These are phyloP conservation scores for Fusarium robinianum DNA, from an alignment of 2,329 filamentous ascomycete genomes.

Conservation along the genomic window DNA sequence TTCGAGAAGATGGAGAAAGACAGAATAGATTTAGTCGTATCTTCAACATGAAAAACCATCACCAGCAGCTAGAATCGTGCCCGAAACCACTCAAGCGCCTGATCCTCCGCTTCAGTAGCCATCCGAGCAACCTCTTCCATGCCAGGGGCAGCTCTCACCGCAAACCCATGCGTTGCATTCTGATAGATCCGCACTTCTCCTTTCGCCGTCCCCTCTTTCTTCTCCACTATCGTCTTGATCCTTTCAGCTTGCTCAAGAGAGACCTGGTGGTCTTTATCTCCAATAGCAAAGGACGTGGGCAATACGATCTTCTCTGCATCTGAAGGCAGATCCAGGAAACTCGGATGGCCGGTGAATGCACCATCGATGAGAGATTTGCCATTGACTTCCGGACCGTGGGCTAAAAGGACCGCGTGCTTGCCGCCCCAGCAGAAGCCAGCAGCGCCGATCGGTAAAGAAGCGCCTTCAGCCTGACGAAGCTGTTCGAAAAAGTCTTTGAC, in stretches of 20 bases:
- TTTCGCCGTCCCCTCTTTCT: conserved; percentile 38
- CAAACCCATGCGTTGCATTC: conserved; percentile 49
- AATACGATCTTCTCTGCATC: conserved; percentile 52
- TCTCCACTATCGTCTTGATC: conserved; percentile 44
- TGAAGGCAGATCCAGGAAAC: conserved; percentile 49
- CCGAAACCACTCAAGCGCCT: conserved; percentile 43
- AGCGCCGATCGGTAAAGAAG: conserved; percentile 49
- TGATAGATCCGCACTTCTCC: conserved; percentile 47
- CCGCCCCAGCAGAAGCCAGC: conserved; percentile 69
- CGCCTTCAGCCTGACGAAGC: conserved; percentile 42
- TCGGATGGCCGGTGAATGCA: conserved; percentile 59
- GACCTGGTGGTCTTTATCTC: conserved; percentile 50
- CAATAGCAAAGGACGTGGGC: conserved; percentile 53
- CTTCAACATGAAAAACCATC: too few species aligned
- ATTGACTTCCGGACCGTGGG: conserved; percentile 41
- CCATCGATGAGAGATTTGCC: conserved; percentile 52
- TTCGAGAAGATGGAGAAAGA: too few species aligned
- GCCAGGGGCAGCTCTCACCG: conserved; percentile 40
- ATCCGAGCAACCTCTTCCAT: conserved; percentile 32
- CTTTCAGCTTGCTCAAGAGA: conserved; percentile 38
- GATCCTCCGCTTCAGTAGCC: conserved; percentile 40
- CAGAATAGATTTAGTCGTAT: too few species aligned
- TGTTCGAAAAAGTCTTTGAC: conserved; percentile 45
- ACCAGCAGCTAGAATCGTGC: conserved; percentile 28
- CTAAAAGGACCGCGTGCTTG: conserved; percentile 55